Evolutionary conservation across 257 asterid species (phyloP).

Genomic region (Solanum ossicruentum): DNA sequence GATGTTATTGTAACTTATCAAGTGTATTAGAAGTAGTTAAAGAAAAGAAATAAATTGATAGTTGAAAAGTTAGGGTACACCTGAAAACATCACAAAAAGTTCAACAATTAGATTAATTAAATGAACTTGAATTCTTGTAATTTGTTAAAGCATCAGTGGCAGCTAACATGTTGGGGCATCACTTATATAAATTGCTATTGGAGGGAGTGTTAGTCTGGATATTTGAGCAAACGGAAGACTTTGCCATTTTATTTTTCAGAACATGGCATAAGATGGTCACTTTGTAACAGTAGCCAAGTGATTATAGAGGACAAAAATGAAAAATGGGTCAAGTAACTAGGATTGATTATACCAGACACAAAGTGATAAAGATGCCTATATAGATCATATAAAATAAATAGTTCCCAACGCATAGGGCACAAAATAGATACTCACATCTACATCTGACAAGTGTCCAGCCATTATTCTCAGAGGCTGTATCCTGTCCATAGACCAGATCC

Average conservation of each 20-base stretch:
- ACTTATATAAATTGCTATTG: background rate
- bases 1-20: background rate
- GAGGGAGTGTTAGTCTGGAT: background rate
- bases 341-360: background rate
- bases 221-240: background rate
- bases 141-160: background rate
- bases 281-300: background rate
- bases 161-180: background rate
- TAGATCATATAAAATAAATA: background rate
- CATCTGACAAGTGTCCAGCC: constrained; percentile 99
- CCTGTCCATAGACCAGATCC: constrained; percentile 94
- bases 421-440: constrained; percentile 61
- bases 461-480: constrained; percentile 84
- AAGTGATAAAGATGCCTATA: background rate
- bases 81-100: background rate
- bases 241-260: background rate
- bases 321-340: background rate
- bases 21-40: background rate
- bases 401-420: background rate
- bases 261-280: background rate
- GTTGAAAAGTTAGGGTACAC: background rate
- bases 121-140: background rate
- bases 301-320: background rate
- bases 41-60: background rate
- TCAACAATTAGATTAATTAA: background rate